A percentile compares a stretch with the other conserved stretches of the same genome.
Evolutionary conservation across 1,139 yeast species (phyloP).

Genomic region (Candida sojae): DNA sequence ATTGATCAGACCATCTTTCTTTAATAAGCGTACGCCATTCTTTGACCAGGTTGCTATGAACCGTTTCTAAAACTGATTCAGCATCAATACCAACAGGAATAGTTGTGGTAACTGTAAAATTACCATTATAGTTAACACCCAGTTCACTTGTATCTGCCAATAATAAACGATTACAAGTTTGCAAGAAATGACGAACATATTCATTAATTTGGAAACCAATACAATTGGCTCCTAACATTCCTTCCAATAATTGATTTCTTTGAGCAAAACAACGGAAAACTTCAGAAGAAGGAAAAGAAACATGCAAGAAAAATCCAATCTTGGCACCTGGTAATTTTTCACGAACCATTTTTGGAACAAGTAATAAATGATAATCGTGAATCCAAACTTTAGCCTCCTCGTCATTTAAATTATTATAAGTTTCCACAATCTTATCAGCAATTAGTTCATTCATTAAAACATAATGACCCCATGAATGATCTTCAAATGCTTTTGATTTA

Average conservation of each 20-base stretch:
- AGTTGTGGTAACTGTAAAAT: constrained; percentile 64
- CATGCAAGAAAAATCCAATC: constrained; percentile 90
- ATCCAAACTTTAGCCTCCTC: constrained; percentile 72
- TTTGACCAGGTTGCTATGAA: constrained; percentile 52
- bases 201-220: constrained; percentile 91
- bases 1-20: constrained; percentile 74
- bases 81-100: constrained; percentile 91
- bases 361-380: constrained; percentile 88
- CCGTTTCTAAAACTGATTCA: constrained; percentile 49
- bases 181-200: constrained; percentile 89
- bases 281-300: constrained; percentile 94
- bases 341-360: constrained; percentile 85
- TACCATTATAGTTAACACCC: constrained; percentile 71
- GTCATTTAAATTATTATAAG: constrained; percentile 53
- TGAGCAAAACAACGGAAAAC: constrained; percentile 94
- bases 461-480: constrained; percentile 90
- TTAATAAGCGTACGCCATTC: constrained; percentile 74
- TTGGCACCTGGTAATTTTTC: constrained; percentile 75
- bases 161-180: constrained; percentile 82
- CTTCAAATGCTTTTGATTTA: constrained; percentile 91
- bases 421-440: constrained; percentile 72
- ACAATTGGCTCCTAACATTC: constrained; percentile 87
- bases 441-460: constrained; percentile 71
- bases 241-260: constrained; percentile 72
- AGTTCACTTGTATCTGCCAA: constrained; percentile 79